phyloP scores from a whole-genome alignment of 2,329 filamentous ascomycete species.

The Aplosporella prunicola region DNA sequence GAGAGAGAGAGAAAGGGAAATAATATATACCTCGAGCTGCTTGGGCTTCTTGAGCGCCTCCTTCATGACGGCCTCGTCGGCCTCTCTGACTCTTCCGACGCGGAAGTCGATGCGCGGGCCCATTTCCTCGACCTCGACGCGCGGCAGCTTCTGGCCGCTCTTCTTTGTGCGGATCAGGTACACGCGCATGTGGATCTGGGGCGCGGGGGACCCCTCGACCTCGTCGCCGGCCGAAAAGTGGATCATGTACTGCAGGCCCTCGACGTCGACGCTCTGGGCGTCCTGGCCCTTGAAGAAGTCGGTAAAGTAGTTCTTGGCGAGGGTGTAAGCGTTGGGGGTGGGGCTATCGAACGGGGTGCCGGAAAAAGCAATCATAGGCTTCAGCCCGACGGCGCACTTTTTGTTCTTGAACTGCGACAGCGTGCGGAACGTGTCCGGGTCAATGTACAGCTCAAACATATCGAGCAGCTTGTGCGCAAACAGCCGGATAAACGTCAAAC shows the following conservation, averaged over 20 bases:
- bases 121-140: slow-evolving; percentile 91
- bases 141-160: slow-evolving; percentile 75
- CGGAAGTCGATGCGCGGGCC: slow-evolving; percentile 89
- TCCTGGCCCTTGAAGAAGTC: slow-evolving; percentile 87
- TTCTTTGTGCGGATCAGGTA: slow-evolving; percentile 82
- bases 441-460: slow-evolving; percentile 84
- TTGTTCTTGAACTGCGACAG: slow-evolving; percentile 63
- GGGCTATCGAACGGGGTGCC: slow-evolving; percentile 81
- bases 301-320: slow-evolving; percentile 76
- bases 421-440: slow-evolving; percentile 60
- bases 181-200: slow-evolving; percentile 56
- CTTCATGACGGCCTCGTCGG: slow-evolving; percentile 73
- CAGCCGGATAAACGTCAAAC: slow-evolving; percentile 70
- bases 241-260: slow-evolving; percentile 86
- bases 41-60: slow-evolving; percentile 82
- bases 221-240: slow-evolving; percentile 62
- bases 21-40: slow-evolving; percentile 49
- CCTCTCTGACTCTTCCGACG: slow-evolving; percentile 68
- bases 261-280: slow-evolving; percentile 78
- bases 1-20: too few species aligned
- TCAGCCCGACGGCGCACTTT: slow-evolving; percentile 62
- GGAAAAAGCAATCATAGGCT: slow-evolving; percentile 85
- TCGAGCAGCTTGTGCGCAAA: slow-evolving; percentile 85
- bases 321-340: slow-evolving; percentile 67
- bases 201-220: slow-evolving; percentile 33